Conservation (phyloP, 495 filamentous ascomycete species). For the Tetracladium setigerum region DNA sequence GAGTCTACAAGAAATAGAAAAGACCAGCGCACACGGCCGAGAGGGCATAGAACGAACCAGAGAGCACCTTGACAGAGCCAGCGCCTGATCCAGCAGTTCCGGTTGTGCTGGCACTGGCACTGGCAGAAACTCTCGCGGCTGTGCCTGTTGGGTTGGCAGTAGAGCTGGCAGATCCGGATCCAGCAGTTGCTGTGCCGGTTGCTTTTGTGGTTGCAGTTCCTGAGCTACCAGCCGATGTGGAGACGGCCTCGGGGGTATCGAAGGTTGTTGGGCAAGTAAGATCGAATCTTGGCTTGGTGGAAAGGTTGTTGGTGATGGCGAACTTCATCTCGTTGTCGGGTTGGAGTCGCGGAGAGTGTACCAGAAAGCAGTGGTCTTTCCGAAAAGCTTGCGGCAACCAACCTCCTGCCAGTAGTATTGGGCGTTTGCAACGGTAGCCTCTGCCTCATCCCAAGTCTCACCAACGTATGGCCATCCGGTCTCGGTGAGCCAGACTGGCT, state of each 20-base stretch:
- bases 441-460: conserved; percentile 46
- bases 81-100: not conserved
- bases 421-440: conserved; percentile 58
- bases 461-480: conserved; percentile 80
- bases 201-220: too few relatives aligned
- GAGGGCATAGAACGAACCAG: too few relatives aligned
- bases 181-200: too few relatives aligned
- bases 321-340: conserved; percentile 37
- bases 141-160: too few relatives aligned
- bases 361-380: conserved; percentile 62
- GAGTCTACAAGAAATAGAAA: too few relatives aligned
- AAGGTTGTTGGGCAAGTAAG: conserved; percentile 44
- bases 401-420: conserved; percentile 71
- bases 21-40: too few relatives aligned
- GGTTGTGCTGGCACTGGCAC: too few relatives aligned
- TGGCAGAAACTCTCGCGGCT: too few relatives aligned
- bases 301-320: conserved; percentile 40
- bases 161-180: too few relatives aligned
- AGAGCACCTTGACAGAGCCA: too few relatives aligned
- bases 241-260: conserved; percentile 13
- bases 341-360: conserved; percentile 62
- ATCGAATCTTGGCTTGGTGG: conserved; percentile 49
- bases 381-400: conserved; percentile 61
- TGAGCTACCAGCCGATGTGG: not conserved
- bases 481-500: conserved; percentile 85